Conservation (phyloP, 345 rosid species). For the thale cress (Arabidopsis thaliana) region DNA sequence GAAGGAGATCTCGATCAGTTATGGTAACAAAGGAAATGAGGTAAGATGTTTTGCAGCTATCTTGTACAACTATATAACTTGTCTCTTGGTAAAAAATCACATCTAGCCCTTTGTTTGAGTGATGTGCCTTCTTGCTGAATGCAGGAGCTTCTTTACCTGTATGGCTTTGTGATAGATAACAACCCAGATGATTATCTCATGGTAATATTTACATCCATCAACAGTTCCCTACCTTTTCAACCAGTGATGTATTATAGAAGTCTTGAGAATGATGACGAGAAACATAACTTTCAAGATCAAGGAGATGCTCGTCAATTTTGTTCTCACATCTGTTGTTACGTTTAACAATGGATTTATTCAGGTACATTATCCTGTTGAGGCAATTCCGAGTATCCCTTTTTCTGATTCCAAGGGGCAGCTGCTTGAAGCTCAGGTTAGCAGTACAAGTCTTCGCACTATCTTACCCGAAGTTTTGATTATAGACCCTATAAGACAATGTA, state of each 20-base stretch:
- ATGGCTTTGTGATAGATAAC: slow-evolving; percentile 83
- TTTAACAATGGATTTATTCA: slow-evolving; percentile 42
- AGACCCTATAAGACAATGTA: background rate
- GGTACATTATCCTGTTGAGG: slow-evolving; percentile 95
- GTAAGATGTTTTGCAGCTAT: slow-evolving; percentile 48
- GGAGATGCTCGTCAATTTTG: slow-evolving; percentile 18
- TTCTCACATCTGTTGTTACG: slow-evolving; percentile 29
- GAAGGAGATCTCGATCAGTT: slow-evolving; percentile 85
- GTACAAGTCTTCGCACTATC: slow-evolving; percentile 12
- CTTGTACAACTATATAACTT: background rate
- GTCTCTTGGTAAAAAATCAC: slow-evolving; percentile 8
- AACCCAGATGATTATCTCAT: slow-evolving; percentile 94
- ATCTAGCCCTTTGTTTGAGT: slow-evolving; percentile 16
- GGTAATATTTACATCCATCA: slow-evolving; percentile 51
- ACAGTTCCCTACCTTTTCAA: background rate
- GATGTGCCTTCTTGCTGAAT: slow-evolving; percentile 28
- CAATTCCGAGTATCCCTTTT: slow-evolving; percentile 61
- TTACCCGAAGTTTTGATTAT: background rate
- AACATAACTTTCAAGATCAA: slow-evolving; percentile 23
- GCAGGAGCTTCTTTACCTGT: slow-evolving; percentile 94
- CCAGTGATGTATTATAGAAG: slow-evolving; percentile 14
- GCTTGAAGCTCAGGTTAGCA: slow-evolving; percentile 81
- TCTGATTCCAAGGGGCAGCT: slow-evolving; percentile 85
- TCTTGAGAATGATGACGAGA: slow-evolving; percentile 13
- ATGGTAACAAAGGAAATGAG: slow-evolving; percentile 98